Base-by-base conservation (phyloP, 345 rosid genomes). In the Geranium brycei region DNA sequence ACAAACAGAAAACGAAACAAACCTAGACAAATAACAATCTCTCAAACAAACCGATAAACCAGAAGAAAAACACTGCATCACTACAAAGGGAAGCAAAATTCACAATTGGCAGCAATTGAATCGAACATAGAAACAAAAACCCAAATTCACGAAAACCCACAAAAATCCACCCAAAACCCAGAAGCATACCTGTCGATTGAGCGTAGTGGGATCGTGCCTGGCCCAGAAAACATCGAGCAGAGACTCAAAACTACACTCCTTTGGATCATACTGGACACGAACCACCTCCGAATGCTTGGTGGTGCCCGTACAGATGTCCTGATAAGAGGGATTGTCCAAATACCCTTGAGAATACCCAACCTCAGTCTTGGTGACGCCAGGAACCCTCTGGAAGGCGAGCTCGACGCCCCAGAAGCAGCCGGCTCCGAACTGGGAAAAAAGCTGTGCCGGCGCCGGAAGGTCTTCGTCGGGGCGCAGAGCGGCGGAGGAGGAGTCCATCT, bases 321-420 rank as follows among this genome's bases (percentile, higher is more conserved):
- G 85, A 51, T 93, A 93, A 17, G 72, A 66, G 4, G 96, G 99
- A 66, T 82, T 88, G 97, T 83, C 75, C 69, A 65, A 31, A 53
- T 63, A 63, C 16, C 99, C 99, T 68, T 86, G 99, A 0, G 62
- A 55, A 61, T 90, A 93, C 5, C 99, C 99, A 62, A 82, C 99
- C 71, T 93, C 99, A 0, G 97, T 88, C 72, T 75, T 83, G 68
- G 85, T 71, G 58, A 93, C 89, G 17, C 97, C 97, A 0, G 87
- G 75, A 28, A 80, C 86, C 40, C 97, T 87, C 86, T 93, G 99
- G 71, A 83, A 83, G 57, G 82, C 87, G 67, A 93, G 75, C 40
- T 93, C 99, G 0, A 88, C 88, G 0, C 99, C 97, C 99, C 98
- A 92, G 75, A 92, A 92, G 66, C 98, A 92, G 1, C 99, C 99